A percentile compares a stretch with the other conserved stretches of the same genome.
Conservation (phyloP, 176 grass and related monocot genomes). For the Phyllostachys edulis region DNA sequence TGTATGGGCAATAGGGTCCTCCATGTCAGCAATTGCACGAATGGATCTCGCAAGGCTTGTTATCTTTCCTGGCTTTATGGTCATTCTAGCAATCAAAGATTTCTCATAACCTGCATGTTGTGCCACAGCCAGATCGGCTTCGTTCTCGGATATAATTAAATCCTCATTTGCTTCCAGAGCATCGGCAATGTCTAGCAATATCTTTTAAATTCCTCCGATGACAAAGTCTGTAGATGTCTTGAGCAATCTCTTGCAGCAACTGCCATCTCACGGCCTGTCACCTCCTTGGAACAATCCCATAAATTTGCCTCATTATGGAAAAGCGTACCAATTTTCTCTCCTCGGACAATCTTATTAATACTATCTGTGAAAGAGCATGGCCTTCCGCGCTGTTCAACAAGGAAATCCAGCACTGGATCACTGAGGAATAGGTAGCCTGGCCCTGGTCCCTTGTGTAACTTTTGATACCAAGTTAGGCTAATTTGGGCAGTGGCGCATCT, state of each 20-base stretch:
- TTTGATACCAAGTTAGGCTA: slow-evolving; percentile 42
- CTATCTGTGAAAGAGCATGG: slow-evolving; percentile 58
- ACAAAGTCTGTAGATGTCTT: slow-evolving; percentile 69
- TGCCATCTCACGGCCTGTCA: slow-evolving; percentile 70
- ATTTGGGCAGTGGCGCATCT: slow-evolving; percentile 36
- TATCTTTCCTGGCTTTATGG: slow-evolving; percentile 88
- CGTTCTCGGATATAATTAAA: slow-evolving; percentile 77
- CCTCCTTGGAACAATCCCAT: slow-evolving; percentile 54
- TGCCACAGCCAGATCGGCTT: slow-evolving; percentile 68
- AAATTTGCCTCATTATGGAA: slow-evolving; percentile 75
- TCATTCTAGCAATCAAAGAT: slow-evolving; percentile 88
- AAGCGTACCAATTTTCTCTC: slow-evolving; percentile 86
- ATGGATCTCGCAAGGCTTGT: slow-evolving; percentile 73
- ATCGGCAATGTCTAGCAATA: slow-evolving; percentile 90
- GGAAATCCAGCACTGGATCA: slow-evolving; percentile 25
- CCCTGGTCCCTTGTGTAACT: slow-evolving; percentile 5
- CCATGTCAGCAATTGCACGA: slow-evolving; percentile 85
- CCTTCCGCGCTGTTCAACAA: slow-evolving; percentile 39
- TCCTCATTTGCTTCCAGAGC: slow-evolving; percentile 77
- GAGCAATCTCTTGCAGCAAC: slow-evolving; percentile 91
- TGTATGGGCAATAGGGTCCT: slow-evolving; percentile 80
- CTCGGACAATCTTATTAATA: slow-evolving; percentile 76
- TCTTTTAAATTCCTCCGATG: slow-evolving; percentile 88
- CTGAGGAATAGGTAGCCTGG: slow-evolving; percentile 47
- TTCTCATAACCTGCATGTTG: slow-evolving; percentile 74